Base-by-base conservation (phyloP, 352 stramenopile species). In the Pythium inflatum region DNA sequence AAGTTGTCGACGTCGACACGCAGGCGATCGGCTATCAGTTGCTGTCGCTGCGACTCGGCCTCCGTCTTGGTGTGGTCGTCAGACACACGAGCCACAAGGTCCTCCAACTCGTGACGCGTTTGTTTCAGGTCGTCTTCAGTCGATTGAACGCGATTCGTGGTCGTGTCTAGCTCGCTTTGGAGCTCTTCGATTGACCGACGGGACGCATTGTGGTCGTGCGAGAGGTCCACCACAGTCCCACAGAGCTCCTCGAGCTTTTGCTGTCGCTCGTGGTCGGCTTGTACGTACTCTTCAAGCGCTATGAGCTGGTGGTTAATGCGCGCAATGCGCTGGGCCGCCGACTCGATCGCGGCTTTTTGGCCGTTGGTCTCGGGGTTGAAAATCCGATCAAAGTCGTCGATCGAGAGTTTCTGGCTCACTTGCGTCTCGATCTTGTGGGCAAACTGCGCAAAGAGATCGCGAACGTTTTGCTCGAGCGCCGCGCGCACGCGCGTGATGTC, bases 351-450 rank as follows among this genome's bases (percentile, higher is more conserved):
- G 2, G 71, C 70, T 27, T 81, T 86, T 46, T 89, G 81, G 12
- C 75, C 79, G 2, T 80, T 82, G 16, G 70, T 56, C 11, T 89
- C 79, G 0, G 77, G 77, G 34, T 87, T 87, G 72, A 90, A 92
- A 22, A 92, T 84, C 27, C 71, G 73, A 27, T 86, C 83, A 33
- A 90, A 90, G 70, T 90, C 82, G n/a, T 82, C 74, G 31, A 89
- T 81, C 3, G 73, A 77, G 6, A 92, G 49, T 59, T 92, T 90
- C 16, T 66, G 63, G 51, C 54, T 75, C 25, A 92, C 70, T 30
- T 87, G 77, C 2, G 48, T 57, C 62, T 92, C 84, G 48, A 90
- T 75, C 63, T 86, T 77, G 50, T 72, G 66, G 5, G 80, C 84
- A 58, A 92, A 90, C 14, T 62, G 71, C 25, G 77, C 69, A 58